These are phyloP conservation scores for Azolla pinnata DNA, from an alignment of 75 land plant species.

Conservation along the genomic window DNA sequence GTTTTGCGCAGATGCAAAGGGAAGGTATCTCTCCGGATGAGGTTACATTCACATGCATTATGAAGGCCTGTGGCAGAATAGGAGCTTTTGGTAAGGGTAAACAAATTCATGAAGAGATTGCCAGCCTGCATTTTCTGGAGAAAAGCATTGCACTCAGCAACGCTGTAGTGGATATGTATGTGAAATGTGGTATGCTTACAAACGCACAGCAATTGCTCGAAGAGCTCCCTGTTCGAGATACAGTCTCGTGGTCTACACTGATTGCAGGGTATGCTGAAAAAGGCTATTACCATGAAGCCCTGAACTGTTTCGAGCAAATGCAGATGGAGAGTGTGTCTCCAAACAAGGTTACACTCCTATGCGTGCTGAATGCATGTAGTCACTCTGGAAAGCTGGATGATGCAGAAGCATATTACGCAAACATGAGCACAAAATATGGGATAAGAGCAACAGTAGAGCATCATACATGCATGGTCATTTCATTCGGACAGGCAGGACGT, in stretches of 20 bases:
- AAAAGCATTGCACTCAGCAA: slow-evolving; percentile 31
- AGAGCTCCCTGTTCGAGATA: slow-evolving; percentile 7
- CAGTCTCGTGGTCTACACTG: slow-evolving; percentile 18
- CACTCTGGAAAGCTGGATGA: no score
- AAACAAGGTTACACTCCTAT: slow-evolving; percentile 3
- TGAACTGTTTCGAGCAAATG: slow-evolving; percentile 15
- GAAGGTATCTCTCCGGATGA: slow-evolving; percentile 1
- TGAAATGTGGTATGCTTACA: slow-evolving; percentile 12
- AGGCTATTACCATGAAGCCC: slow-evolving; percentile 17
- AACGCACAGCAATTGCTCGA: slow-evolving; percentile 21
- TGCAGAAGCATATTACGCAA: no score
- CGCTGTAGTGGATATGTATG: slow-evolving; percentile 34
- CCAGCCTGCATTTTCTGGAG: slow-evolving; percentile 25
- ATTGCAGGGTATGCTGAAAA: slow-evolving; percentile 11
- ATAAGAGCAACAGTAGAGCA: no score
- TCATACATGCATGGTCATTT: no score
- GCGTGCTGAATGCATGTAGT: slow-evolving; percentile 22
- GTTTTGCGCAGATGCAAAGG: slow-evolving; percentile 5
- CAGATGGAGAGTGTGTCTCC: slow-evolving; percentile 12
- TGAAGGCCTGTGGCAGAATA: slow-evolving; percentile 14
- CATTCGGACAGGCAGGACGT: no score
- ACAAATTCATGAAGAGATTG: slow-evolving; percentile 33
- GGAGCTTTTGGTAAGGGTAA: slow-evolving; percentile 36
- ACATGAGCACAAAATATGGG: no score
- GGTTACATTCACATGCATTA: slow-evolving; percentile 8